These are phyloP conservation scores for Sextonia rubra DNA, from an alignment of 164 flowering plant genomes.

Conservation along the genomic window DNA sequence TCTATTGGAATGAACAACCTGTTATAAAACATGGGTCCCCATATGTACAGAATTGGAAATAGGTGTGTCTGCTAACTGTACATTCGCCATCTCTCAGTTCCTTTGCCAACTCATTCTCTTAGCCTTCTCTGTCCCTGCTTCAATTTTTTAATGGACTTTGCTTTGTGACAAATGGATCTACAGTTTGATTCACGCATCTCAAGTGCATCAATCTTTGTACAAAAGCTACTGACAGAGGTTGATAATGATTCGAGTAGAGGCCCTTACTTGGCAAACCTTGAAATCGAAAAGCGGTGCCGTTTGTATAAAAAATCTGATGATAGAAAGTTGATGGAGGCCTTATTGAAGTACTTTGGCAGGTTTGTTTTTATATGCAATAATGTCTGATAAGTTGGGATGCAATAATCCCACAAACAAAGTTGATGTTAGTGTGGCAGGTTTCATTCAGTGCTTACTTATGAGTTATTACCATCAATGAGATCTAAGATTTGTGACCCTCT, in stretches of 20 bases:
- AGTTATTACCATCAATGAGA: no score
- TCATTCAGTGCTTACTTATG: background rate
- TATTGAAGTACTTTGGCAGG: slow-evolving; percentile 65
- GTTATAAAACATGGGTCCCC: background rate
- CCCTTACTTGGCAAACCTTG: slow-evolving; percentile 72
- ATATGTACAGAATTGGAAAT: background rate
- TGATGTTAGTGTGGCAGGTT: no score
- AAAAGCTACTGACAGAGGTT: slow-evolving; percentile 38
- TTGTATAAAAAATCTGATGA: slow-evolving; percentile 55
- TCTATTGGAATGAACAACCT: no score
- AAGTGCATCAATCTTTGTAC: slow-evolving; percentile 46
- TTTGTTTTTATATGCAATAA: slow-evolving; percentile 14
- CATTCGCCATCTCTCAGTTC: background rate
- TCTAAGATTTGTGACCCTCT: background rate
- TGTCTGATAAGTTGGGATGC: background rate
- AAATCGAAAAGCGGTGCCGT: slow-evolving; percentile 66
- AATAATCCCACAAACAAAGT: no score
- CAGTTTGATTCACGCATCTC: slow-evolving; percentile 78
- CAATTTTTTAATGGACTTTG: slow-evolving; percentile 9
- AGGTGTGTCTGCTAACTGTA: background rate
- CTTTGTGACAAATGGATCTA: slow-evolving; percentile 22
- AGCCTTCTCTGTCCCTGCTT: background rate
- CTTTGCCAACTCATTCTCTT: background rate
- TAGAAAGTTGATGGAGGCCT: slow-evolving; percentile 42
- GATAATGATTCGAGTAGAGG: slow-evolving; percentile 39